Percentiles rank a stretch among this genome's conserved stretches.
These are phyloP conservation scores for Gelatoporia subvermispora DNA, from an alignment of 768 basidiomycete genomes.

Conservation along the genomic window DNA sequence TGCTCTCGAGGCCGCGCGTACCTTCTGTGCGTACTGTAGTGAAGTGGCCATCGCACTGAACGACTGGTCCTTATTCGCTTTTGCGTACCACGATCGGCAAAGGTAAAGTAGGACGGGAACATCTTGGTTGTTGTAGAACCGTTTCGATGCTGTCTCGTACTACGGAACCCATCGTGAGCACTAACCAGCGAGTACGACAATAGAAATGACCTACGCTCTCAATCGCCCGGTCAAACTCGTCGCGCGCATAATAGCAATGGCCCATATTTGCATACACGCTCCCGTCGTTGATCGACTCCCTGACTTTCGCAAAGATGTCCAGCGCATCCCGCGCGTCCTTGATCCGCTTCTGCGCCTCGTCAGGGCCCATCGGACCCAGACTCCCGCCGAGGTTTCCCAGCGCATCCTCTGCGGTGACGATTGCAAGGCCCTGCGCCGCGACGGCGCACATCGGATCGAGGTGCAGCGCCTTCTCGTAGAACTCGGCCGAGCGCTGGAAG, in stretches of 20 bases:
- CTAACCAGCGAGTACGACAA: background rate
- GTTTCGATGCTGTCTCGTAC: conserved; percentile 89
- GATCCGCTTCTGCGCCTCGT: conserved; percentile 61
- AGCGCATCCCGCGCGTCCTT: conserved; percentile 84
- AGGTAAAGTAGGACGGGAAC: conserved; percentile 77
- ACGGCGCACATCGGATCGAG: conserved; percentile 83
- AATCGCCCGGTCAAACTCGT: conserved; percentile 94
- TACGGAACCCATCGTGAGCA: conserved; percentile 25
- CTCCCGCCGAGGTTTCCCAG: conserved; percentile 63
- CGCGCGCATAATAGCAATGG: conserved; percentile 87
- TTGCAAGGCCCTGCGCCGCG: conserved; percentile 94
- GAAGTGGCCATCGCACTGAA: conserved; percentile 81
- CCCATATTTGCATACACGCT: conserved; percentile 96
- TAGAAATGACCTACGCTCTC: conserved; percentile 67
- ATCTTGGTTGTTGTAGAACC: conserved; percentile 72
- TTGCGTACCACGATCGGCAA: conserved; percentile 91
- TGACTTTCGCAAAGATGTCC: conserved; percentile 84
- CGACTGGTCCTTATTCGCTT: conserved; percentile 86
- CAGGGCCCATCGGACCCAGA: conserved; percentile 35
- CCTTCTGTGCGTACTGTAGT: conserved; percentile 76
- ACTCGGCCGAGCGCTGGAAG: conserved; percentile 82
- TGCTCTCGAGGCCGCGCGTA: conserved; percentile 24
- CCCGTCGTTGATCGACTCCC: conserved; percentile 78
- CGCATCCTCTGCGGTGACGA: conserved; percentile 89
- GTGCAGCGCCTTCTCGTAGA: conserved; percentile 86